Percentiles rank a stretch among this genome's conserved stretches.
Conservation (phyloP, 805 yeast genomes). For the Geotrichum ghanense region DNA sequence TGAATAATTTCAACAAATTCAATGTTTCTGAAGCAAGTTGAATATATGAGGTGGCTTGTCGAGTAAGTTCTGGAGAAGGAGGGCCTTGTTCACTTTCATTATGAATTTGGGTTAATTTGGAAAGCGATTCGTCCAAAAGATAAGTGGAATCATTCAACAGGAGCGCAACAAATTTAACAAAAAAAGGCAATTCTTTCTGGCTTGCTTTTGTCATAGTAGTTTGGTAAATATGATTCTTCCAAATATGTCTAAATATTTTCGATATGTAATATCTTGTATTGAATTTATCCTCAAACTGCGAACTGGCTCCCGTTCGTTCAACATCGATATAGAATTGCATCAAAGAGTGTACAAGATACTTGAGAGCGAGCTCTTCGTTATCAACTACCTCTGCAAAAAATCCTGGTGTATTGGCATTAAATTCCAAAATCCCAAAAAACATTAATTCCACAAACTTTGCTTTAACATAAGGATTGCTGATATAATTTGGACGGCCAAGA, state of each 20-base stretch:
- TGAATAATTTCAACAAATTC: conserved; percentile 65
- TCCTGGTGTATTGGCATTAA: conserved; percentile 36
- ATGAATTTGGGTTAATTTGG: conserved; percentile 69
- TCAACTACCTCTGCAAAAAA: conserved; percentile 58
- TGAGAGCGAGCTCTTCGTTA: conserved; percentile 46
- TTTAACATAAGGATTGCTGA: conserved; percentile 90
- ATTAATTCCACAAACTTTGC: conserved; percentile 72
- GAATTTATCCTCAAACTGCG: conserved; percentile 94
- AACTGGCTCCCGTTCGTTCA: conserved; percentile 89
- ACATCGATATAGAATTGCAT: conserved; percentile 88
- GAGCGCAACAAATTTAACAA: conserved; percentile 85
- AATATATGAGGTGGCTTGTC: conserved; percentile 70
- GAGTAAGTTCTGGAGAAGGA: conserved; percentile 35
- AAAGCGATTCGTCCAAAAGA: conserved; percentile 79
- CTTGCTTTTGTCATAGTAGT: conserved; percentile 61
- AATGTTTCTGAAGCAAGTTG: conserved; percentile 77
- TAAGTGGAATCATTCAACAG: conserved; percentile 92
- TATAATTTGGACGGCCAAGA: conserved; percentile 50
- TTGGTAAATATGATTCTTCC: conserved; percentile 63
- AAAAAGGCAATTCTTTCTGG: conserved; percentile 61
- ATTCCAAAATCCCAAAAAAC: conserved; percentile 52
- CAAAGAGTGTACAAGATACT: conserved; percentile 67
- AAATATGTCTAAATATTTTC: conserved; percentile 66
- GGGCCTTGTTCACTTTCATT: conserved; percentile 25
- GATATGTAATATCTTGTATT: conserved; percentile 83